phyloP scores from a whole-genome alignment of 495 filamentous ascomycete species.

The Aspergillus campestris region DNA sequence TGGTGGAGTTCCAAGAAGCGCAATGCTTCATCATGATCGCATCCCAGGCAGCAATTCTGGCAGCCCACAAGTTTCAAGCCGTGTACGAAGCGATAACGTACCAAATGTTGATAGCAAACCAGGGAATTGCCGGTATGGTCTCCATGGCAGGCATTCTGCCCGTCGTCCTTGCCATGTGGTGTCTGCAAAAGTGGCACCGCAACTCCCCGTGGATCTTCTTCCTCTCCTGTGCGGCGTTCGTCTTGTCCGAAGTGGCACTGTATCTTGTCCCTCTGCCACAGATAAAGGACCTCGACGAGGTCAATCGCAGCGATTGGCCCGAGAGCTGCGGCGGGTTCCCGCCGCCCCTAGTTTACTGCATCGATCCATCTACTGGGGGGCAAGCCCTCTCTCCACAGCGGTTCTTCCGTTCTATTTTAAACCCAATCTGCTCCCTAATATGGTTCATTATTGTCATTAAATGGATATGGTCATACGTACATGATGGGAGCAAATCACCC shows the following conservation, averaged over 20 bases:
- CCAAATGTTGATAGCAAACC: too few relatives aligned
- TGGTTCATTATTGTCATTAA: too few relatives aligned
- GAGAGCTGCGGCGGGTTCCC: background rate
- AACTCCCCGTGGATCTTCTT: slow-evolving; percentile 1
- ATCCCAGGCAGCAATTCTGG: background rate
- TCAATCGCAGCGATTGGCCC: background rate
- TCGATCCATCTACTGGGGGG: too few relatives aligned
- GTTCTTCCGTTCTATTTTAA: too few relatives aligned
- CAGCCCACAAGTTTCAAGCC: background rate
- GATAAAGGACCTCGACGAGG: background rate
- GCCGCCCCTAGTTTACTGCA: too few relatives aligned
- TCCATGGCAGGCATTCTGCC: background rate
- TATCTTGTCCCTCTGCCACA: background rate
- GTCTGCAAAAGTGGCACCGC: background rate
- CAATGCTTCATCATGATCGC: slow-evolving; percentile 5
- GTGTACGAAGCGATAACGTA: too few relatives aligned
- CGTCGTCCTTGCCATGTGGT: background rate
- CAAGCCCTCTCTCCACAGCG: too few relatives aligned
- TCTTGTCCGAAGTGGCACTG: background rate
- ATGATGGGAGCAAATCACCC: too few relatives aligned
- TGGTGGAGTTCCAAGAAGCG: slow-evolving; percentile 5
- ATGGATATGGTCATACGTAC: too few relatives aligned
- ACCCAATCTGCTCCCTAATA: too few relatives aligned
- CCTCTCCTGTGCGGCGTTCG: background rate
- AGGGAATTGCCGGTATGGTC: too few relatives aligned